These are phyloP conservation scores for Ceratocystis papillata DNA, from an alignment of 2,329 filamentous ascomycete genomes.

Conservation along the genomic window DNA sequence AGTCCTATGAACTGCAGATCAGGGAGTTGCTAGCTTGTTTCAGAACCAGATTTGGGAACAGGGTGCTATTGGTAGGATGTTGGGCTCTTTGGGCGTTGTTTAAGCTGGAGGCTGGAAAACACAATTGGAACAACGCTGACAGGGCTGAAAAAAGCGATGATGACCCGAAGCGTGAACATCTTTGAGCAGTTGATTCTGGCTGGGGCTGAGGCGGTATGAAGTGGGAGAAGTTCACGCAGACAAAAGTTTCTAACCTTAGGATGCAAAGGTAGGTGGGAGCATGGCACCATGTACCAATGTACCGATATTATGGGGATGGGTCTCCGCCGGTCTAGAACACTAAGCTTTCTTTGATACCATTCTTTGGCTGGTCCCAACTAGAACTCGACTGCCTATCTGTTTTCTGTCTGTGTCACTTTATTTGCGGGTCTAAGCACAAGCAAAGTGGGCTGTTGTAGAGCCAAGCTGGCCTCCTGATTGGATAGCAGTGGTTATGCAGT, in stretches of 20 bases:
- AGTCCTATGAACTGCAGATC: conserved; percentile 1
- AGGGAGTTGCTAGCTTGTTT: conserved; percentile 10
- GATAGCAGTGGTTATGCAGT: background rate
- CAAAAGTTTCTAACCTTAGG: too few species aligned
- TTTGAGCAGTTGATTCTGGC: background rate
- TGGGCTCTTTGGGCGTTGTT: background rate
- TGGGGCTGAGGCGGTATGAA: background rate
- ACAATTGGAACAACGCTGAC: background rate
- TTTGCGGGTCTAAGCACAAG: background rate
- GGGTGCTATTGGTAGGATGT: background rate
- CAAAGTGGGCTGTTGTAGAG: conserved; percentile 1
- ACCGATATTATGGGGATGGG: background rate
- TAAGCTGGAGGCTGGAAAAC: background rate
- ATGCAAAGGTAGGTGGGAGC: too few species aligned
- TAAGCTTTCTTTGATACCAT: background rate
- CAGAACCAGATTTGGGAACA: conserved; percentile 4
- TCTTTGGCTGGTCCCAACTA: background rate
- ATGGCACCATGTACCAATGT: background rate
- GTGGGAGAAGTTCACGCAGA: background rate
- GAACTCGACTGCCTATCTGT: background rate
- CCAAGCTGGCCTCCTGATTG: background rate
- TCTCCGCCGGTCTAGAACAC: conserved; percentile 5
- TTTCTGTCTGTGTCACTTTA: conserved; percentile 1
- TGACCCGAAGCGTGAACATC: background rate
- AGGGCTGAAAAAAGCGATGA: background rate